Percentiles rank a stretch among this genome's conserved stretches.
phyloP scores from a whole-genome alignment of 2,329 filamentous ascomycete genomes.

The Epichloe amarillans region DNA sequence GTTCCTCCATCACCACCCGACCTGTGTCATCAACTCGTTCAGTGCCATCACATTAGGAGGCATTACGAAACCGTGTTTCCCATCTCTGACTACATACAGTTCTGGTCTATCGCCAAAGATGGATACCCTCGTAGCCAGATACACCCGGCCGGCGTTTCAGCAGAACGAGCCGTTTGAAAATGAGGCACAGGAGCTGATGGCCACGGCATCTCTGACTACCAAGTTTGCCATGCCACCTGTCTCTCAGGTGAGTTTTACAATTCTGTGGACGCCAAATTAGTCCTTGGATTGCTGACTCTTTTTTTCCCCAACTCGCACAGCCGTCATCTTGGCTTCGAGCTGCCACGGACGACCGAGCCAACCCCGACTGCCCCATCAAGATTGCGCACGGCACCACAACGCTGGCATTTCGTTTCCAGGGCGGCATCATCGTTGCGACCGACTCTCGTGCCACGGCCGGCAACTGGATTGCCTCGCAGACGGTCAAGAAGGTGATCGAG shows the following conservation, averaged over 20 bases:
- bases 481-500: constrained; percentile 99
- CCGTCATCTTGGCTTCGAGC: constrained; percentile 90
- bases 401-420: constrained; percentile 93
- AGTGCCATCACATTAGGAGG: neutral
- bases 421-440: constrained; percentile 95
- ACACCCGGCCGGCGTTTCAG: constrained; percentile 66
- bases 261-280: neutral
- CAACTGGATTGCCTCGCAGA: constrained; percentile 99
- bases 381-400: constrained; percentile 98
- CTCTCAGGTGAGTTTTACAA: constrained; percentile 48
- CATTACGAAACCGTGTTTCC: neutral
- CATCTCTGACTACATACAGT: neutral
- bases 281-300: neutral
- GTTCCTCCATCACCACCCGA: neutral
- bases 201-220: constrained; percentile 64
- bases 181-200: constrained; percentile 60
- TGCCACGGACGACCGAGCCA: constrained; percentile 92
- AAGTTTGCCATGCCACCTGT: constrained; percentile 93
- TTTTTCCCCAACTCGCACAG: constrained; percentile 28
- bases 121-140: constrained; percentile 87
- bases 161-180: constrained; percentile 57
- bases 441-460: constrained; percentile 95
- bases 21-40: neutral
- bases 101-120: constrained; percentile 35
- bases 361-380: constrained; percentile 97